These are phyloP conservation scores for Rhodotorula sp. DNA, from an alignment of 1,284 basidiomycete species.

Conservation along the genomic window DNA sequence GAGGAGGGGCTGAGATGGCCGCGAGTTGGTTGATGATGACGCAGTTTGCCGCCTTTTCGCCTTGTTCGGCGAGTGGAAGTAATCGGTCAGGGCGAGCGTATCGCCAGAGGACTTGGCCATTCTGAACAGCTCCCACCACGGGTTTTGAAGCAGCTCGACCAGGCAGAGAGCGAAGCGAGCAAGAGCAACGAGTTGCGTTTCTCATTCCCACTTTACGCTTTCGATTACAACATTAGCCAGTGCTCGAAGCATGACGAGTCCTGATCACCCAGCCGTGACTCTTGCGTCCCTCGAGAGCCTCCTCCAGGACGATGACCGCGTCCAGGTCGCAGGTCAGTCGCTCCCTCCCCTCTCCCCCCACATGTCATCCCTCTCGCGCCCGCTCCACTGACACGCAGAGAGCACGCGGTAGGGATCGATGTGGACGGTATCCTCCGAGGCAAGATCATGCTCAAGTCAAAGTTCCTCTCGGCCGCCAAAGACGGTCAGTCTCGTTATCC, in stretches of 20 bases:
- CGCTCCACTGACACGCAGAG: slow-evolving; percentile 43
- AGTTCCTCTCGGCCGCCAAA: slow-evolving; percentile 82
- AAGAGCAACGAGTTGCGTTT: too few relatives aligned
- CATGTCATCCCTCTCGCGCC: slow-evolving; percentile 40
- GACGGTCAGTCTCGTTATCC: slow-evolving; percentile 52
- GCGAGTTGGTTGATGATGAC: not conserved
- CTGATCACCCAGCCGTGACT: slow-evolving; percentile 36
- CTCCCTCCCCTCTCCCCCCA: not conserved
- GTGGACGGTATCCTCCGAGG: slow-evolving; percentile 92
- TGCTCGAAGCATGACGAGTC: not conserved
- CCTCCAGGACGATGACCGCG: slow-evolving; percentile 69
- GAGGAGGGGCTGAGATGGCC: not conserved
- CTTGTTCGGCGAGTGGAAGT: not conserved
- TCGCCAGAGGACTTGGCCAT: not conserved
- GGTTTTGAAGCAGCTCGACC: not conserved
- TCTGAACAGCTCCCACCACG: not conserved
- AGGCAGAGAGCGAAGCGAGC: not conserved
- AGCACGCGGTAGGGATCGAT: slow-evolving; percentile 47
- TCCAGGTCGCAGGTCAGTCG: slow-evolving; percentile 85
- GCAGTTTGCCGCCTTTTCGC: not conserved
- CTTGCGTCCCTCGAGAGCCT: slow-evolving; percentile 61
- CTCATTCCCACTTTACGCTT: not conserved
- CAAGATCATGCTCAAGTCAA: slow-evolving; percentile 68
- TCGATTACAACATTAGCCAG: not conserved
- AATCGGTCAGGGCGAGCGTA: not conserved